phyloP scores from a whole-genome alignment of 371 early-diverging fungal species.

The Mucor circinelloides region DNA sequence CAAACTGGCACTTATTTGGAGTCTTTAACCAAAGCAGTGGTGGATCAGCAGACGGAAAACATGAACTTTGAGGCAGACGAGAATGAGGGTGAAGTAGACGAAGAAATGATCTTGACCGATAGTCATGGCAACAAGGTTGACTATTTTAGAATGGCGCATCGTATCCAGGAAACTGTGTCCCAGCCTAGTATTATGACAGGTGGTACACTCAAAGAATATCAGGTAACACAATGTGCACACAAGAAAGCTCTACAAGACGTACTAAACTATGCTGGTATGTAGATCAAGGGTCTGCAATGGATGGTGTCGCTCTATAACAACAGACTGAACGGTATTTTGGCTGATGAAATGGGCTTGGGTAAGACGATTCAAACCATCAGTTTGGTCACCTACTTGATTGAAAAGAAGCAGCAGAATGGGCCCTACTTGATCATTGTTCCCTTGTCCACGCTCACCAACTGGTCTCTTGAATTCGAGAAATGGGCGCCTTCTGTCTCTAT shows the following conservation, averaged over 20 bases:
- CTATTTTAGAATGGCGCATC: constrained; percentile 89
- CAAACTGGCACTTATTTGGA: constrained; percentile 89
- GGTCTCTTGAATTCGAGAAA: constrained; percentile 96
- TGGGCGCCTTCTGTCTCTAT: constrained; percentile 95
- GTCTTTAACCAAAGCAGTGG: constrained; percentile 77
- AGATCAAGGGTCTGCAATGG: constrained; percentile 97
- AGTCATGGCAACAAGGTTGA: constrained; percentile 64
- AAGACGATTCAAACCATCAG: constrained; percentile 99
- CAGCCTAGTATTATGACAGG: constrained; percentile 87
- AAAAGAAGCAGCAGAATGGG: constrained; percentile 87
- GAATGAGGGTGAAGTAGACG: constrained; percentile 60
- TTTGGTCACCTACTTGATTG: constrained; percentile 92
- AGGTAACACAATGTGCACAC: constrained; percentile 42
- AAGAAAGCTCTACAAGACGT: neutral
- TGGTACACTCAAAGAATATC: constrained; percentile 95
- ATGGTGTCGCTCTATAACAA: constrained; percentile 98
- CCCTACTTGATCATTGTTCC: constrained; percentile 96
- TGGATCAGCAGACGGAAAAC: constrained; percentile 74
- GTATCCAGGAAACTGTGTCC: constrained; percentile 75
- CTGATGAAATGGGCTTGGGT: constrained; percentile 98
- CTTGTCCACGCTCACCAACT: constrained; percentile 96
- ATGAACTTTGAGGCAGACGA: constrained; percentile 44
- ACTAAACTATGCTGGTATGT: neutral
- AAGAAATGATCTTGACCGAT: constrained; percentile 46
- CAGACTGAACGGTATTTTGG: constrained; percentile 95